These are phyloP conservation scores for Pistacia atlantica DNA, from an alignment of 345 rosid genomes.

Conservation along the genomic window DNA sequence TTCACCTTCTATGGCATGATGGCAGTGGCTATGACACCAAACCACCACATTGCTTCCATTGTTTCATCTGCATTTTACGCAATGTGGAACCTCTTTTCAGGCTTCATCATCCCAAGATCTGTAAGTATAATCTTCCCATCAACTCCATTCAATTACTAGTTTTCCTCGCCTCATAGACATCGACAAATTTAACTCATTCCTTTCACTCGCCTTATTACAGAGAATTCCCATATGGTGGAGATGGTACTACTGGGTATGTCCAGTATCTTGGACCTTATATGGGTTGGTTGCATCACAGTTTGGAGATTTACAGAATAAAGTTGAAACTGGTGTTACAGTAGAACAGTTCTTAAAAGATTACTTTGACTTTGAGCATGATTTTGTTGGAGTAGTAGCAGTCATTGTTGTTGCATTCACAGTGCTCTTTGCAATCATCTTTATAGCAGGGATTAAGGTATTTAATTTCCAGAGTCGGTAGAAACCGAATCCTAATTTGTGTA, in stretches of 20 bases:
- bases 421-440: slow-evolving; percentile 30
- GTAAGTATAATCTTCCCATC: slow-evolving; percentile 24
- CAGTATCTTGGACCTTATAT: slow-evolving; percentile 33
- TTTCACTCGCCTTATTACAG: slow-evolving; percentile 12
- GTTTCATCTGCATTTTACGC: slow-evolving; percentile 35
- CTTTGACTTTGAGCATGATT: slow-evolving; percentile 27
- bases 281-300: slow-evolving; percentile 37
- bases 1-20: slow-evolving; percentile 57
- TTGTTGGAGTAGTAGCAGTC: slow-evolving; percentile 27
- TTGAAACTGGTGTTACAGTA: slow-evolving; percentile 24
- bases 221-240: slow-evolving; percentile 34
- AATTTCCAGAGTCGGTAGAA: slow-evolving; percentile 30
- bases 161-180: not conserved
- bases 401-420: slow-evolving; percentile 20
- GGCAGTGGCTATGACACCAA: slow-evolving; percentile 44
- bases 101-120: slow-evolving; percentile 41
- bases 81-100: slow-evolving; percentile 41
- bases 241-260: slow-evolving; percentile 35
- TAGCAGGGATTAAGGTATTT: slow-evolving; percentile 20
- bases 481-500: no score
- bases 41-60: slow-evolving; percentile 40
- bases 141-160: not conserved
- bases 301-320: slow-evolving; percentile 17
- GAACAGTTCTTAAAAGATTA: slow-evolving; percentile 12
- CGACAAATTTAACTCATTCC: not conserved